phyloP scores from a whole-genome alignment of 2,329 filamentous ascomycete species.

The Phymatotrichopsis omnivora region DNA sequence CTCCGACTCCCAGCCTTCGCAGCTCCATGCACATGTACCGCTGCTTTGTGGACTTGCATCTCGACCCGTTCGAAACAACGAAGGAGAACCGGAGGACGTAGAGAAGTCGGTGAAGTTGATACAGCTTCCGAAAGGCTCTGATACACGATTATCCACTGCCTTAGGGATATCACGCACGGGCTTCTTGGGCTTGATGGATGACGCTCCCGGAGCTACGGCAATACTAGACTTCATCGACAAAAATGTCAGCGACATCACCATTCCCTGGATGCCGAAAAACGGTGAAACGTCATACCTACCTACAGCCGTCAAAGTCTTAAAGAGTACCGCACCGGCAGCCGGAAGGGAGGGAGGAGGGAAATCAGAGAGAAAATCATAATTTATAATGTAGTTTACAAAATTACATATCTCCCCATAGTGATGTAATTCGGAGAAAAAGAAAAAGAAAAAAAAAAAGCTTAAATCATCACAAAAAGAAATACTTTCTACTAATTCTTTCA shows the following conservation, averaged over 20 bases:
- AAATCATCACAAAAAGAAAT: conserved; percentile 14
- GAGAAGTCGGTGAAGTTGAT: conserved; percentile 47
- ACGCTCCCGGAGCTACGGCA: conserved; percentile 44
- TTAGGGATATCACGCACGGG: conserved; percentile 56
- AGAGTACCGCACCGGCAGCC: conserved; percentile 5
- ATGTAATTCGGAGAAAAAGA: conserved; percentile 13
- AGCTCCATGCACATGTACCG: conserved; percentile 52
- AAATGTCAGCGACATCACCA: conserved; percentile 45
- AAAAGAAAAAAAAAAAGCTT: conserved; percentile 16
- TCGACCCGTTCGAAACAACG: conserved; percentile 29
- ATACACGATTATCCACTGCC: conserved; percentile 46
- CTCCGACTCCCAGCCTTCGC: conserved; percentile 45
- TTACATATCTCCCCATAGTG: conserved; percentile 7
- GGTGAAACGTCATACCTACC: conserved; percentile 23
- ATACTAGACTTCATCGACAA: conserved; percentile 43
- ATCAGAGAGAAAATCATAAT: background rate
- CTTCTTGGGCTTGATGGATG: conserved; percentile 49
- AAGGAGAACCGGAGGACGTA: no score
- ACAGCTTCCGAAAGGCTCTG: conserved; percentile 51
- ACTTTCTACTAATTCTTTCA: conserved; percentile 13
- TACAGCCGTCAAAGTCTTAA: conserved; percentile 14
- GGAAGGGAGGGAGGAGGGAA: conserved; percentile 7
- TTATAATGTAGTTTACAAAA: conserved; percentile 5
- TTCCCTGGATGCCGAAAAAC: conserved; percentile 48
- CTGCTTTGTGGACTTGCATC: conserved; percentile 46